phyloP scores from a whole-genome alignment of 1,284 basidiomycete genomes.

The Ganoderma resinaceum region DNA sequence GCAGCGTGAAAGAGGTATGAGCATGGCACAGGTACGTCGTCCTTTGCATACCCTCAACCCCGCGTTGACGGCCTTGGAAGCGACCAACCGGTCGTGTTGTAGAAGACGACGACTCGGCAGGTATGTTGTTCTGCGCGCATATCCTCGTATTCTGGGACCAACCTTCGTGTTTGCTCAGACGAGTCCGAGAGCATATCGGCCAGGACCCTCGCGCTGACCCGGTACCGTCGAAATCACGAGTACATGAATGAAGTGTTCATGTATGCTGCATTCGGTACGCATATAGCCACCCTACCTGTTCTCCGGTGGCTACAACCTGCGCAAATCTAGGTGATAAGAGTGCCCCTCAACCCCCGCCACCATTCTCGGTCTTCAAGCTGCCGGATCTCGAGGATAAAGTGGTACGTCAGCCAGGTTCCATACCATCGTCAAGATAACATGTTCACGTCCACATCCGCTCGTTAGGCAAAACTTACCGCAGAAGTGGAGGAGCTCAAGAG shows the following conservation, averaged over 20 bases:
- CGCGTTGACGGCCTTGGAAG: conserved; percentile 10
- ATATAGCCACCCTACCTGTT: not conserved
- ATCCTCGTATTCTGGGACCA: not conserved
- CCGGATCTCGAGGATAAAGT: conserved; percentile 64
- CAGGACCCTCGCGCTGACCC: conserved; percentile 69
- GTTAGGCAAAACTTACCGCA: conserved; percentile 53
- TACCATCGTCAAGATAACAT: not conserved
- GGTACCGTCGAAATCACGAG: conserved; percentile 82
- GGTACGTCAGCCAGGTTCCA: conserved; percentile 46
- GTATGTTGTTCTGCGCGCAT: conserved; percentile 43
- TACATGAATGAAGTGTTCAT: conserved; percentile 82
- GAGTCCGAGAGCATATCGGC: conserved; percentile 76
- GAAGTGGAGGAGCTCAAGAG: conserved; percentile 56
- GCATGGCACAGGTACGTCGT: conserved; percentile 35
- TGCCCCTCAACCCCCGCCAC: conserved; percentile 40
- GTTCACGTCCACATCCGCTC: not conserved
- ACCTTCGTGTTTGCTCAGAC: conserved; percentile 47
- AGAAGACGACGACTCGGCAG: conserved; percentile 76
- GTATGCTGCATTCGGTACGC: conserved; percentile 70
- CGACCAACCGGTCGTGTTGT: conserved; percentile 41
- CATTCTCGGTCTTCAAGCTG: conserved; percentile 67
- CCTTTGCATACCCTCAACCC: not conserved
- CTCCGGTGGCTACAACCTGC: conserved; percentile 8
- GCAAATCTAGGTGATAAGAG: conserved; percentile 51
- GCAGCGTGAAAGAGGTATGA: conserved; percentile 49